Conservation (phyloP, 2,329 filamentous ascomycete species). For the Albifimbria verrucaria region DNA sequence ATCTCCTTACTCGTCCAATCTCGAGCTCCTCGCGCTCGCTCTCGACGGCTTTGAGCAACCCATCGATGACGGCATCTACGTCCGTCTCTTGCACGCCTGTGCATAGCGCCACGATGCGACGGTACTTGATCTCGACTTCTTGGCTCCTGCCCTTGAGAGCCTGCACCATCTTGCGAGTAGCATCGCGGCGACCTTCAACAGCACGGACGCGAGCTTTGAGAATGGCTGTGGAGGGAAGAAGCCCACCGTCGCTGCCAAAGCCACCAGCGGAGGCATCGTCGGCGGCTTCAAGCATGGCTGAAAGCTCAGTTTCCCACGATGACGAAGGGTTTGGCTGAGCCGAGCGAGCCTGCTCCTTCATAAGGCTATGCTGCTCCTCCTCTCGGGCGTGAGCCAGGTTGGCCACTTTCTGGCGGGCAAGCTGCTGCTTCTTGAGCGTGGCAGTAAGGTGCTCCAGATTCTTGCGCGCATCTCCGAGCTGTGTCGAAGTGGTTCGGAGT, state of each 20-base stretch:
- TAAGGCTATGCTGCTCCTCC: constrained; percentile 57
- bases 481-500: constrained; percentile 75
- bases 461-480: constrained; percentile 73
- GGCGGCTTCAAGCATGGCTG: constrained; percentile 41
- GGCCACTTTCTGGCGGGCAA: constrained; percentile 67
- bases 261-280: constrained; percentile 32
- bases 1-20: constrained; percentile 72
- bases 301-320: constrained; percentile 54
- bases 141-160: constrained; percentile 74
- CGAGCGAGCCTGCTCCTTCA: constrained; percentile 37
- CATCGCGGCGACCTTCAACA: constrained; percentile 65
- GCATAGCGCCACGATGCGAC: constrained; percentile 82
- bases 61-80: constrained; percentile 77
- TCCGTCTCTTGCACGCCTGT: constrained; percentile 74
- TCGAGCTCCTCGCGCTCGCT: constrained; percentile 78
- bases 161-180: constrained; percentile 64
- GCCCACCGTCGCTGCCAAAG: constrained; percentile 30
- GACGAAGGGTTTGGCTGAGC: constrained; percentile 42
- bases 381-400: constrained; percentile 75
- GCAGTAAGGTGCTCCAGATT: constrained; percentile 68
- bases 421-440: constrained; percentile 60
- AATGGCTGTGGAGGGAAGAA: constrained; percentile 56
- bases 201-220: constrained; percentile 68
- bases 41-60: constrained; percentile 81
- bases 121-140: constrained; percentile 83